Evolutionary conservation across 768 basidiomycete genomes (phyloP).

Genomic region (Pholiota conissans): DNA sequence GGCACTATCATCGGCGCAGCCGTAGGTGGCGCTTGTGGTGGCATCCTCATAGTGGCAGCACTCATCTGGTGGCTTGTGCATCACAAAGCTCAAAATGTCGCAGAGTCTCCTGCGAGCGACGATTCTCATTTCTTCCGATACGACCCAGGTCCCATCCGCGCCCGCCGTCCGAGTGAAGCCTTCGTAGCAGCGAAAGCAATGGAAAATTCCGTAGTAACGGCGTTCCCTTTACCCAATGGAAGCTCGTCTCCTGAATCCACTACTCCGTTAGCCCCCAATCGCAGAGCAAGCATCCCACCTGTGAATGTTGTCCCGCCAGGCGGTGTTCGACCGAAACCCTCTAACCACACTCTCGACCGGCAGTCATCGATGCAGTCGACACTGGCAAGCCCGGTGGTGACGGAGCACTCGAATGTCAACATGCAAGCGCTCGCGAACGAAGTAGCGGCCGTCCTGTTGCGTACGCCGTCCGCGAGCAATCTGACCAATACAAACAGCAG

Average conservation of each 20-base stretch:
- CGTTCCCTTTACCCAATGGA: not conserved
- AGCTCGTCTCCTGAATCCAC: not conserved
- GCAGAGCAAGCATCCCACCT: not conserved
- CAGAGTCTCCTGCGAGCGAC: not conserved
- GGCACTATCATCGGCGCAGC: conserved; percentile 13
- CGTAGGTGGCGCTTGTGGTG: conserved; percentile 21
- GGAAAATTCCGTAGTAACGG: not conserved
- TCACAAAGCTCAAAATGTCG: not conserved
- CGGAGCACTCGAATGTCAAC: not conserved
- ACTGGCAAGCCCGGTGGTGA: not conserved
- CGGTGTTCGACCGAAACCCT: not conserved
- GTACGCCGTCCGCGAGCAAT: not conserved
- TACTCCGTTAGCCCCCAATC: not conserved
- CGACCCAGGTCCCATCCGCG: not conserved
- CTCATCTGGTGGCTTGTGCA: not conserved
- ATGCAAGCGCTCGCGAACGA: conserved; percentile 16
- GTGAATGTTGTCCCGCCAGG: not conserved
- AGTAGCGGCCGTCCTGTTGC: conserved; percentile 15
- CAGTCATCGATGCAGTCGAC: not conserved
- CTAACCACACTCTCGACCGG: not conserved
- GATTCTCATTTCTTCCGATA: conserved; percentile 5
- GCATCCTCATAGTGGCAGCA: conserved; percentile 9
- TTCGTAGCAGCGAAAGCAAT: conserved; percentile 7
- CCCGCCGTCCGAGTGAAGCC: conserved; percentile 1
- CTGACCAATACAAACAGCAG: not conserved